Evolutionary conservation across 306 rosid species (phyloP), one percentile per base, ranked within the genome.

Genomic region (Cicer judaicum): DNA sequence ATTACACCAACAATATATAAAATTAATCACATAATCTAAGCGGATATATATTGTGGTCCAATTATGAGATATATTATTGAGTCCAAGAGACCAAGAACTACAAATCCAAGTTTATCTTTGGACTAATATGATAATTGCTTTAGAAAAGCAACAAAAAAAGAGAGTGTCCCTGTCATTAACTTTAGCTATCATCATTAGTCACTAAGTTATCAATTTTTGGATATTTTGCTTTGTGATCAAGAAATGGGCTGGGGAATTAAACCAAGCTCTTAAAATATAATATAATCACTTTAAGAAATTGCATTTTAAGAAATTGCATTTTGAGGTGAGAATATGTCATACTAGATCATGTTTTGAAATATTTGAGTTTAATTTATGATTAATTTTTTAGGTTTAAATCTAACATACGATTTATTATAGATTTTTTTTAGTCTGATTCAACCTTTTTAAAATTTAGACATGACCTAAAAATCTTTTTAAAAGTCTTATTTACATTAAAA

Each of bases 121-220:
- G 81, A 53, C 60, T 49, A 75, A 79, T 70, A 49, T 18, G 71
- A 36, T 29, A 48, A 76, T 79, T 76, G 11, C 76, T 76, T 79
- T 52, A 38, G 65, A 59, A 50, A 57, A 75, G 29, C 79, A 16
- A 64, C 72, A 79, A 49, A 83, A 82, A 82, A 72, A 83, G 68
- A 76, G 61, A 6, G 43, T 75, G 84, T 84, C 87, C 78, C 50
- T 80, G 78, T 84, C 87, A 76, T 84, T 80, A 84, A 61, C 84
- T 84, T 80, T 80, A 80, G 48, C 74, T 36, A 77, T 77, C 76
- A 84, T 80, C 74, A 84, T 77, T 84, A 76, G 67, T 62, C 70
- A 84, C 80, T 72, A 76, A 76, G 7, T 52, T 70, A 83, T 74
- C 53, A 24, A 2, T 53, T 66, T 83, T 79, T 74, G 65, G 39